Percentiles rank a stretch among this genome's conserved stretches.
These are phyloP conservation scores for Dactylonectria estremocensis DNA, from an alignment of 2,329 filamentous ascomycete genomes.

Conservation along the genomic window DNA sequence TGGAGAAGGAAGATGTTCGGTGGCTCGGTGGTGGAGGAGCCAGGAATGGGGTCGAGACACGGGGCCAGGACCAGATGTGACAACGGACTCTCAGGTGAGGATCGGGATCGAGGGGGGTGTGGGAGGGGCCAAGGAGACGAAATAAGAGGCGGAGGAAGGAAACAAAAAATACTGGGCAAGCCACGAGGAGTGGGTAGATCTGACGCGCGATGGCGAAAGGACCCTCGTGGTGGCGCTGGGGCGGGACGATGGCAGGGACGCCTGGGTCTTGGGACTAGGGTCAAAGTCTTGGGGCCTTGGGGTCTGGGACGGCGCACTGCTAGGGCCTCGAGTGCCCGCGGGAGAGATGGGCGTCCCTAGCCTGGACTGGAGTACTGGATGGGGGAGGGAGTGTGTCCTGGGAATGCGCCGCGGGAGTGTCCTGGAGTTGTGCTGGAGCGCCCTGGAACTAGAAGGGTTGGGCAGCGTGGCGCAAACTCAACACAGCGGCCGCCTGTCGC, in stretches of 20 bases:
- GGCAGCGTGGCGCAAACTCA: constrained; percentile 49
- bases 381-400: constrained; percentile 35
- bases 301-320: constrained; percentile 2
- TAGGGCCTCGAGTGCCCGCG: not conserved
- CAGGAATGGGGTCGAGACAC: constrained; percentile 49
- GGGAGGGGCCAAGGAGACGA: constrained; percentile 43
- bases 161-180: constrained; percentile 43
- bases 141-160: constrained; percentile 44
- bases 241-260: constrained; percentile 48
- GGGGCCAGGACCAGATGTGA: constrained; percentile 48
- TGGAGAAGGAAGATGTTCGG: constrained; percentile 29
- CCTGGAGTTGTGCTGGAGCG: constrained; percentile 20
- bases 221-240: constrained; percentile 55
- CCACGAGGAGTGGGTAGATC: constrained; percentile 51
- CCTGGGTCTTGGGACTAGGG: constrained; percentile 36
- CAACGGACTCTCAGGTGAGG: constrained; percentile 48
- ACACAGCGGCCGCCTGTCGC: constrained; percentile 43
- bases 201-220: constrained; percentile 50
- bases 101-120: constrained; percentile 35
- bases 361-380: constrained; percentile 24
- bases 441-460: constrained; percentile 35
- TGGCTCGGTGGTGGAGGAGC: constrained; percentile 41
- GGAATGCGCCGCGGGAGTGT: constrained; percentile 3
- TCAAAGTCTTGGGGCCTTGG: constrained; percentile 38
- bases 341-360: constrained; percentile 33